These are phyloP conservation scores for Zymoseptoria crescenta DNA, from an alignment of 2,329 filamentous ascomycete species.

Conservation along the genomic window DNA sequence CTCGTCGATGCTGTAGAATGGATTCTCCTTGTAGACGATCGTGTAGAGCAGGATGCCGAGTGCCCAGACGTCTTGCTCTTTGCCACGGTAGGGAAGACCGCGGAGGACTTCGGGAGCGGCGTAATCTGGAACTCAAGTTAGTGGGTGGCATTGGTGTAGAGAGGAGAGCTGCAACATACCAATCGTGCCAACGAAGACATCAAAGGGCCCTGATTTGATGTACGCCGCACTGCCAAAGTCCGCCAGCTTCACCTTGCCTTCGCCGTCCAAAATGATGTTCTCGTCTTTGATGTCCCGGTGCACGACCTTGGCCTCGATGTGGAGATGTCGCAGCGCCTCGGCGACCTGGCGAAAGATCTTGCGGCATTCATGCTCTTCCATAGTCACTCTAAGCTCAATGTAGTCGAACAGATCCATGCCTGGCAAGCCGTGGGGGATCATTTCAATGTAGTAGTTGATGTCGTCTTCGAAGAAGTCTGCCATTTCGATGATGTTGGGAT, in stretches of 20 bases:
- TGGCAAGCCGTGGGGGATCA: slow-evolving; percentile 87
- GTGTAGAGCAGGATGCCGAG: slow-evolving; percentile 95
- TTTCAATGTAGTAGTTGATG: slow-evolving; percentile 97
- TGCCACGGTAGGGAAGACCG: slow-evolving; percentile 83
- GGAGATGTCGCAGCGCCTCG: slow-evolving; percentile 80
- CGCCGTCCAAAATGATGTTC: slow-evolving; percentile 91
- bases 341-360: slow-evolving; percentile 95
- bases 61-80: slow-evolving; percentile 97
- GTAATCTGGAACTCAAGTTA: slow-evolving; percentile 61
- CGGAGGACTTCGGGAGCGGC: slow-evolving; percentile 96
- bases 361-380: slow-evolving; percentile 89
- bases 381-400: slow-evolving; percentile 89
- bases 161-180: slow-evolving; percentile 51
- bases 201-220: slow-evolving; percentile 96
- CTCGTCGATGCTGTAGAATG: slow-evolving; percentile 97
- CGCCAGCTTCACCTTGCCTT: slow-evolving; percentile 92
- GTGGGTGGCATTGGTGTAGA: neutral
- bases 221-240: slow-evolving; percentile 98
- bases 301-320: slow-evolving; percentile 83
- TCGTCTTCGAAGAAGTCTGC: slow-evolving; percentile 67
- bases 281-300: slow-evolving; percentile 99
- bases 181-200: slow-evolving; percentile 97
- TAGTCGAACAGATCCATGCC: slow-evolving; percentile 99
- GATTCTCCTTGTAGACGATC: slow-evolving; percentile 98
- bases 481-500: slow-evolving; percentile 63